A percentile compares a stretch with the other conserved stretches of the same genome.
Evolutionary conservation across 2,329 filamentous ascomycete species (phyloP).

Genomic region (Chalara sp.): DNA sequence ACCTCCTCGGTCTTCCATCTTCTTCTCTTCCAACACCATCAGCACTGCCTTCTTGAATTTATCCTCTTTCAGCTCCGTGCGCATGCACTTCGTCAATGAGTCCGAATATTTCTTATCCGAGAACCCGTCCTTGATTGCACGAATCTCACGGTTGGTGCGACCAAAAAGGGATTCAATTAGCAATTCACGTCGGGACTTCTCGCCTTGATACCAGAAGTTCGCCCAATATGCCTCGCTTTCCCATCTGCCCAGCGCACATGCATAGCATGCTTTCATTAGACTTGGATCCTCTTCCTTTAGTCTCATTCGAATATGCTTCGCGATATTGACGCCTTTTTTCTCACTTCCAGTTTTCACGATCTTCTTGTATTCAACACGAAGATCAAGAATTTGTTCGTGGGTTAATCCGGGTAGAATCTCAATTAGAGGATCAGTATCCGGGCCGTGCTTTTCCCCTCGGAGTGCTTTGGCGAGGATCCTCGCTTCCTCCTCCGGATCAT

Average conservation of each 20-base stretch:
- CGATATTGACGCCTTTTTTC: constrained; percentile 74
- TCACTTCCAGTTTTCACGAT: constrained; percentile 72
- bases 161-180: constrained; percentile 93
- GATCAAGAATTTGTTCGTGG: constrained; percentile 79
- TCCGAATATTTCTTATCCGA: constrained; percentile 87
- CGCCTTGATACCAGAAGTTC: constrained; percentile 93
- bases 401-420: constrained; percentile 79
- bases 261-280: constrained; percentile 87
- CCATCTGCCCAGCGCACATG: constrained; percentile 82
- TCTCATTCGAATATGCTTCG: constrained; percentile 73
- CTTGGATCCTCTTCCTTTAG: constrained; percentile 68
- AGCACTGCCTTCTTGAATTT: constrained; percentile 91
- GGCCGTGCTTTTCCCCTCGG: constrained; percentile 43
- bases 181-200: constrained; percentile 76
- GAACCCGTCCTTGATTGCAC: constrained; percentile 80
- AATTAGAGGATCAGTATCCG: constrained; percentile 66
- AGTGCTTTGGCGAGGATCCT: constrained; percentile 70
- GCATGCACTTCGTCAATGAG: constrained; percentile 77
- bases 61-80: constrained; percentile 85
- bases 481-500: constrained; percentile 77
- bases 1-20: constrained; percentile 63
- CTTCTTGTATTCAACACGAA: constrained; percentile 85
- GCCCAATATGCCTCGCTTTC: constrained; percentile 97
- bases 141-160: constrained; percentile 79
- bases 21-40: constrained; percentile 70